These are phyloP conservation scores for Candida insectalens DNA, from an alignment of 805 yeast species.

Conservation along the genomic window DNA sequence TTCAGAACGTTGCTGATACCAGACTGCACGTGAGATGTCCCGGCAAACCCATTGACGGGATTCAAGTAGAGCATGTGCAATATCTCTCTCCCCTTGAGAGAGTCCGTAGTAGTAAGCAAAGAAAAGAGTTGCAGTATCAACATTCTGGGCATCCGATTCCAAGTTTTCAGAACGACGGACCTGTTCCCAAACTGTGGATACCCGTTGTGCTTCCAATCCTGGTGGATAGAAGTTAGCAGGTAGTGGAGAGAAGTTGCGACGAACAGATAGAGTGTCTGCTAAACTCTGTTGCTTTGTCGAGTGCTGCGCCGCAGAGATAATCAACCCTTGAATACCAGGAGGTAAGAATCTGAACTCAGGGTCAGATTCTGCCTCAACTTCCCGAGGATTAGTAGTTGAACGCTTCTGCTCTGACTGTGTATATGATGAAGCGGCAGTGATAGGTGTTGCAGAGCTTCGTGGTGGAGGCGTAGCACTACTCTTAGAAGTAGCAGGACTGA, in stretches of 20 bases:
- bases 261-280: slow-evolving; percentile 15
- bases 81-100: slow-evolving; percentile 30
- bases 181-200: slow-evolving; percentile 23
- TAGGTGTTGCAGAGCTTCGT: slow-evolving; percentile 1
- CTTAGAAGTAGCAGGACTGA: slow-evolving; percentile 3
- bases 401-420: not conserved
- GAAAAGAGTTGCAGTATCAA: slow-evolving; percentile 29
- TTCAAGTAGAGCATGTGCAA: slow-evolving; percentile 24
- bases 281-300: slow-evolving; percentile 12
- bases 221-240: slow-evolving; percentile 21
- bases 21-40: slow-evolving; percentile 6
- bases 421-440: not conserved
- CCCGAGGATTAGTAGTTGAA: not conserved
- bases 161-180: slow-evolving; percentile 15
- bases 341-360: slow-evolving; percentile 23
- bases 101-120: slow-evolving; percentile 35
- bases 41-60: slow-evolving; percentile 30
- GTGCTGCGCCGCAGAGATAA: slow-evolving; percentile 18
- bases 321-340: slow-evolving; percentile 25
- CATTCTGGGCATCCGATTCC: slow-evolving; percentile 17
- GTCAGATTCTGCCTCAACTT: slow-evolving; percentile 15
- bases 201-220: slow-evolving; percentile 24
- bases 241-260: slow-evolving; percentile 18
- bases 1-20: slow-evolving; percentile 31
- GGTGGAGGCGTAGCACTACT: slow-evolving; percentile 4